Conservation (phyloP, 805 yeast genomes). For the Yamadazyma olivae region DNA sequence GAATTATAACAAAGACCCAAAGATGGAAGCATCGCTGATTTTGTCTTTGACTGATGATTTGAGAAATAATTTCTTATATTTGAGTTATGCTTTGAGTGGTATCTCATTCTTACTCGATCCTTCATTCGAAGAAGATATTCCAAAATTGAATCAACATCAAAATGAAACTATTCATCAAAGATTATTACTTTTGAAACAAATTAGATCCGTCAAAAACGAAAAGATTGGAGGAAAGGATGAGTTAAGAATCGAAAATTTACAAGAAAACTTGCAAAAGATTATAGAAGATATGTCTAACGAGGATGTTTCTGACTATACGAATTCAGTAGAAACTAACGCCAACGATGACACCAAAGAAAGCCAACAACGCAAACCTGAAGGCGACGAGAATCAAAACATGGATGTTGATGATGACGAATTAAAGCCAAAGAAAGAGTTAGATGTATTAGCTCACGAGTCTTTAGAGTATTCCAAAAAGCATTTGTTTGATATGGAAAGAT, state of each 20-base stretch:
- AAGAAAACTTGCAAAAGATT: conserved; percentile 31
- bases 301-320: conserved; percentile 16
- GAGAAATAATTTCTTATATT: conserved; percentile 50
- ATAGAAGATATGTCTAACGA: conserved; percentile 27
- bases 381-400: conserved; percentile 1
- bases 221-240: conserved; percentile 20
- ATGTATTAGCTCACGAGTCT: conserved; percentile 3
- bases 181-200: conserved; percentile 28
- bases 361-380: conserved; percentile 4
- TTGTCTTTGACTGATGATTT: conserved; percentile 49
- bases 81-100: conserved; percentile 67
- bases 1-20: conserved; percentile 15
- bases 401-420: conserved; percentile 4
- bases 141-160: conserved; percentile 29
- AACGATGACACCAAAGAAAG: background rate
- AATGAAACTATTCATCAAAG: conserved; percentile 33
- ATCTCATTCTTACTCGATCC: conserved; percentile 73
- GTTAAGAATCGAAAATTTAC: conserved; percentile 22
- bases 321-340: conserved; percentile 18
- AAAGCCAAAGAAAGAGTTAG: background rate
- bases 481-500: conserved; percentile 10
- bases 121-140: conserved; percentile 49
- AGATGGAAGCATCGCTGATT: conserved; percentile 14
- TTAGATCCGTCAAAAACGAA: conserved; percentile 22
- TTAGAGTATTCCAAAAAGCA: conserved; percentile 7